Base-by-base conservation (phyloP, 305 asterid genomes). In the Fraxinus platypoda region DNA sequence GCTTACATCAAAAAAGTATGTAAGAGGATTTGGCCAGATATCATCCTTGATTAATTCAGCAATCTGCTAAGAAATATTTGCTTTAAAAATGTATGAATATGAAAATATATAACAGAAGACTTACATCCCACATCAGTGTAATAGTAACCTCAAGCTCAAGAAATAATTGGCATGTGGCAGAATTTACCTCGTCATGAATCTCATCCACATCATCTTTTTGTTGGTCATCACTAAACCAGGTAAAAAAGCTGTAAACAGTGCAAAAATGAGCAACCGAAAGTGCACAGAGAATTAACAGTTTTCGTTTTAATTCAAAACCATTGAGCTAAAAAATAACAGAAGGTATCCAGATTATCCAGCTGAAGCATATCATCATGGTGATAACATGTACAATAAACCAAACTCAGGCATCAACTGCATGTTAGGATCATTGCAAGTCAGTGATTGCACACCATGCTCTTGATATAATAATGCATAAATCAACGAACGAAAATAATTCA, bases 1-100 rank as follows among this genome's bases (percentile, higher is more conserved):
- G 72, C 70, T 62, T 87, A 94, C 99, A 85, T 93, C 91, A 92
- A 88, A 90, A 78, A 93, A 95, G 75, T 92, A 94, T 33, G 95
- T 86, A 72, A 95, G 93, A 77, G 99, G 99, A 83, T 94, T 94
- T 3, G 97, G 95, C 99, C 99, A 94, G 75, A 95, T 83, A 84
- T 95, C 98, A 74, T 95, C 99, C 94, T 94, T 95, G 88, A 95
- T 94, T 84, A 95, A 86, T 71, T 95, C 99, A 85, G 98, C 98
- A 83, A 95, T 92, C 97, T 95, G 92, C 87, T 78, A 83, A 64
- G 41, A 31, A 77, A 30, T 83, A 76, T 3, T 81, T 81, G 49
- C 43, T 70, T 23, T 41, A 30, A 66, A 26, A 70, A 35, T 52
- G 31, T 43, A 77, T 75, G 15, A 74, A 25, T 8, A 41, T 75